Evolutionary conservation across 208 protist species (phyloP).

Genomic region (Trypanosoma avium): DNA sequence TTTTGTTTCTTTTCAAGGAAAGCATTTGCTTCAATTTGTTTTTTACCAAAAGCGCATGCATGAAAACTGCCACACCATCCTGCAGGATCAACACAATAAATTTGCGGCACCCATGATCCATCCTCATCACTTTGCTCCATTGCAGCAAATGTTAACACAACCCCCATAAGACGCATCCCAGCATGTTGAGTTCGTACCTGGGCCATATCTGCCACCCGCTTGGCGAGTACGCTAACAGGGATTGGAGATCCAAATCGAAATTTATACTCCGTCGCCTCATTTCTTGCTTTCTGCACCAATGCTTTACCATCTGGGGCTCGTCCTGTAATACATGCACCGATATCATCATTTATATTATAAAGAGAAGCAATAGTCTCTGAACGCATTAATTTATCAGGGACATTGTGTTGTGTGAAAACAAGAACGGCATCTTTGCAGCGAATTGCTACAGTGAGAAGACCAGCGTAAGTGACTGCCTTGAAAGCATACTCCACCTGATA

Average conservation of each 20-base stretch:
- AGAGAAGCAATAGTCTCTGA: conserved; percentile 95
- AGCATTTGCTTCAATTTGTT: conserved; percentile 95
- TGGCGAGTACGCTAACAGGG: conserved; percentile 95
- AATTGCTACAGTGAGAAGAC: conserved; percentile 96
- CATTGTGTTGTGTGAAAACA: conserved; percentile 97
- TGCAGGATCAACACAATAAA: conserved; percentile 95
- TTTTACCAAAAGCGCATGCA: conserved; percentile 90
- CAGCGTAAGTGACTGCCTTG: conserved; percentile 96
- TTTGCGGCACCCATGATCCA: conserved; percentile 77
- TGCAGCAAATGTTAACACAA: conserved; percentile 92
- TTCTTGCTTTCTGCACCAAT: conserved; percentile 92
- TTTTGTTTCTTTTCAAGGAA: conserved; percentile 97
- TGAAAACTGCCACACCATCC: conserved; percentile 93
- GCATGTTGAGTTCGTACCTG: conserved; percentile 98
- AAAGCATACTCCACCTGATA: conserved; percentile 99
- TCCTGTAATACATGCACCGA: conserved; percentile 97
- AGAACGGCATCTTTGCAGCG: conserved; percentile 93
- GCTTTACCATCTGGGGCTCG: conserved; percentile 89
- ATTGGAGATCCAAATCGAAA: conserved; percentile 96
- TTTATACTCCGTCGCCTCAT: conserved; percentile 96
- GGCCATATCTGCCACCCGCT: conserved; percentile 95
- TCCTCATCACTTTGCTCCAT: conserved; percentile 92
- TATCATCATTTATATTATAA: conserved; percentile 92
- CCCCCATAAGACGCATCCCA: conserved; percentile 94
- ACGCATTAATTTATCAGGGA: conserved; percentile 97